Conservation (phyloP, 768 basidiomycete genomes). For the Tulasnella sp. region DNA sequence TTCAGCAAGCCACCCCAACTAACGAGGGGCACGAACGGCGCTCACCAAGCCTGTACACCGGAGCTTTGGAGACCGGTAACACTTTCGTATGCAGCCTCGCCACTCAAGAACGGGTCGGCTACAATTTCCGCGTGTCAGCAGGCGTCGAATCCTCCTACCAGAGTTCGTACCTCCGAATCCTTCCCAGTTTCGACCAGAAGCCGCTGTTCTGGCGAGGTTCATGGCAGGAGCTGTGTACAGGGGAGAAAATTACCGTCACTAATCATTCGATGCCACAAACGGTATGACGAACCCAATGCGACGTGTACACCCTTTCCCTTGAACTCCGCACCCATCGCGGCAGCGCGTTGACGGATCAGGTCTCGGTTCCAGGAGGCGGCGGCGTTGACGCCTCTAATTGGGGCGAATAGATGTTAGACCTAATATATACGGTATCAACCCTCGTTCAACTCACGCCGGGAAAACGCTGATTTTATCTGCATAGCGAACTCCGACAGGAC, state of each 20-base stretch:
- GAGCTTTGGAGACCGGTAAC: conserved; percentile 38
- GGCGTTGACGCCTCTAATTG: conserved; percentile 53
- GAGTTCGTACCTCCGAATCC: conserved; percentile 33
- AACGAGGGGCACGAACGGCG: not conserved
- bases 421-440: not conserved
- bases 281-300: conserved; percentile 37
- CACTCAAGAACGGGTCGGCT: conserved; percentile 40
- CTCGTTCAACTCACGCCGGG: conserved; percentile 48
- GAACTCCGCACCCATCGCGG: conserved; percentile 63
- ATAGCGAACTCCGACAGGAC: conserved; percentile 56
- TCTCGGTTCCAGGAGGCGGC: conserved; percentile 59
- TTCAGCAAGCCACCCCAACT: not conserved
- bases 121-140: not conserved
- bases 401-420: not conserved
- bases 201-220: not conserved
- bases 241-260: not conserved
- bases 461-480: conserved; percentile 54
- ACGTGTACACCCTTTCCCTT: conserved; percentile 61
- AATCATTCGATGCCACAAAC: not conserved
- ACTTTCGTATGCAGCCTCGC: conserved; percentile 40
- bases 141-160: not conserved
- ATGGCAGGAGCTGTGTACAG: conserved; percentile 5
- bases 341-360: conserved; percentile 60
- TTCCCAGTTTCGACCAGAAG: conserved; percentile 38
- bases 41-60: conserved; percentile 40